Conservation (phyloP, 208 protist species). For the Wallacemonas sp. region DNA sequence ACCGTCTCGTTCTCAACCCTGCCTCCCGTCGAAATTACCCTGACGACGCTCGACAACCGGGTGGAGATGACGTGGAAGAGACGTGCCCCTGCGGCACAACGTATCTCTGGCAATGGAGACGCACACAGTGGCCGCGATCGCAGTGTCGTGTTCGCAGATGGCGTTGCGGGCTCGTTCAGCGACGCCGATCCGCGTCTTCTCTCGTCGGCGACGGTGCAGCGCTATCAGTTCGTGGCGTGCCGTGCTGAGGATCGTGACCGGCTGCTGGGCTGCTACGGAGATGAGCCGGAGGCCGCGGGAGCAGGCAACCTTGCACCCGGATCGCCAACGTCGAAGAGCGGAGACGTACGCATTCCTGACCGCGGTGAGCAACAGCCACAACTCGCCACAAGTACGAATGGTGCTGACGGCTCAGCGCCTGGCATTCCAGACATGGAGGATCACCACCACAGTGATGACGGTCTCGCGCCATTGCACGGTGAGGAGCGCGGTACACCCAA, state of each 20-base stretch:
- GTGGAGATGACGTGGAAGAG: constrained; percentile 47
- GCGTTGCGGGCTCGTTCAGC: not conserved
- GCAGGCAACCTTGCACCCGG: not conserved
- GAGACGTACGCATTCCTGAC: constrained; percentile 15
- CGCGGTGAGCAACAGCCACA: constrained; percentile 3
- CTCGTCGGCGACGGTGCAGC: constrained; percentile 25
- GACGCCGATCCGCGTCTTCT: not conserved
- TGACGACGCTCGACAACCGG: constrained; percentile 32
- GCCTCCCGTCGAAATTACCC: constrained; percentile 38
- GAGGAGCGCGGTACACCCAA: constrained; percentile 8
- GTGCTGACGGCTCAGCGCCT: constrained; percentile 8
- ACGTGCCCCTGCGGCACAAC: not conserved
- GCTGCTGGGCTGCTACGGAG: not conserved
- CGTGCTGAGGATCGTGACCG: constrained; percentile 30
- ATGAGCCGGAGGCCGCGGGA: not conserved
- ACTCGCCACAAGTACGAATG: not conserved
- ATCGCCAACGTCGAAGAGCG: not conserved
- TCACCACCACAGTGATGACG: constrained; percentile 9
- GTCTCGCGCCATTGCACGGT: constrained; percentile 1
- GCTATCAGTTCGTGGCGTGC: constrained; percentile 51
- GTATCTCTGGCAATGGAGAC: constrained; percentile 11
- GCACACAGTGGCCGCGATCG: constrained; percentile 1
- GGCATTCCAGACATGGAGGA: constrained; percentile 51
- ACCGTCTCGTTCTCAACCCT: constrained; percentile 69
- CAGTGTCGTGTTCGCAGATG: constrained; percentile 3